Base-by-base conservation (phyloP, 352 stramenopile species). In the Phytophthora pisi region DNA sequence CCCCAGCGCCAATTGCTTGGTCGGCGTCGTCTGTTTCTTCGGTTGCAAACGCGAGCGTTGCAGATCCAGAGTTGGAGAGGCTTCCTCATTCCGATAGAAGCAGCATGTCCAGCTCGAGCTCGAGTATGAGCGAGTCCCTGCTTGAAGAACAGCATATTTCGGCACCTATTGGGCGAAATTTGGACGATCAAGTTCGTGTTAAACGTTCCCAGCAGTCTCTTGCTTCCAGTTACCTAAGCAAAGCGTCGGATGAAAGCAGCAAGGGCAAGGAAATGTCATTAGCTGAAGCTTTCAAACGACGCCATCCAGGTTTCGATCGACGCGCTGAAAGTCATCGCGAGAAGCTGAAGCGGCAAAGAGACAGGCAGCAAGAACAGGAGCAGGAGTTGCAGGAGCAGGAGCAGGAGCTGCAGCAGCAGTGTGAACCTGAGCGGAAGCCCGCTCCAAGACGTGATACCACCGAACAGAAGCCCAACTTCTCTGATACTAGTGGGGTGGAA, bases 211-310 rank as follows among this genome's bases (percentile, higher is more conserved):
- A 43, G 11, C 7, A 57, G 20, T 42, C 34, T 23, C 23, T 26
- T 31, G 1, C 50, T 40, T 23, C 31, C 1, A 47, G 26, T 58
- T 24, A 47, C 42, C 20, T 3, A 18, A 65, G 28, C 18, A 56
- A 60, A 11, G 26, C 43, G 45, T 61, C 43, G 0, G 40, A 57
- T 51, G 51, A 18, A 70, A 65, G 38, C 51, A 68, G 40, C n/a
- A 20, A 7, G 47, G 46, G 15, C 28, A 31, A 66, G 10, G 51
- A 62, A 16, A 38, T 72, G 24, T 88, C 82, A 13, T 60, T 93
- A 7, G 82, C 86, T 4, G 86, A 91, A 36, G 83, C 83, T 36
- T 91, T 91, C 57, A 74, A 75, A 24, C 62, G 61, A 34, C 83
- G 78, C 3, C 83, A 92, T 60, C 82, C 86, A n/a, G 51, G 70